Base-by-base conservation (phyloP, 495 filamentous ascomycete genomes). In the Aspergillus olivimuriae region DNA sequence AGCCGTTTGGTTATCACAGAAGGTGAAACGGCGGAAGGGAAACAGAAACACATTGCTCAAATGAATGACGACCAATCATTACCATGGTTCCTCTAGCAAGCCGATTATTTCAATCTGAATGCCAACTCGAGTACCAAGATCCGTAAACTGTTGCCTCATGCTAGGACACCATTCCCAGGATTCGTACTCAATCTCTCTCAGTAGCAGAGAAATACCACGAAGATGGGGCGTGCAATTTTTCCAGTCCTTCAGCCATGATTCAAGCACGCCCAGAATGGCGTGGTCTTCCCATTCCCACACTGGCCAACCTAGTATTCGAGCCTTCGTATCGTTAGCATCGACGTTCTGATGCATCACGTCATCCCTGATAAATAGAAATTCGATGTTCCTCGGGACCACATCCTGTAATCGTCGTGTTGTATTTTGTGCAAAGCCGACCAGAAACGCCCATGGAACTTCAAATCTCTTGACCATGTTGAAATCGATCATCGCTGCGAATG, bases 241-340 rank as follows among this genome's bases (percentile, higher is more conserved):
- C 38, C 46, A 46, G 39, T 50, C 39, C 20, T 43, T 39, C 24
- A 55, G 21, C 52, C 52, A 55, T 33, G 16, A 22, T 40, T 28
- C 14, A 34, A 55, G 16, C 24, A 48, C 11, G 15, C 24, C 31
- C 15, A 45, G 18, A 19, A 51, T 45, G 22, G 23, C 32, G 24
- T 11, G 11, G 11, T 28, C 24, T 6, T 28, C 24, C 24, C 24
- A 28, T 28, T 34, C 30, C 28, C 30, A 43, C 22, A 23, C n/a
- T 20, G 41, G 41, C 41, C 28, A 34, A 34, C 9, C 20, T 4
- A 7, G 4, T 20, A 6, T 28, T 6, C 11, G 11, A 28, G 24
- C 24, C 5, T 28, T 28, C 24, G 6, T 5, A 28, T 28, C 24
- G 11, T 23, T 4, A 15, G 20, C 18, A 43, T 43, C 41, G 12